These are phyloP conservation scores for Colletotrichum cereale DNA, from an alignment of 2,329 filamentous ascomycete genomes.

Conservation along the genomic window DNA sequence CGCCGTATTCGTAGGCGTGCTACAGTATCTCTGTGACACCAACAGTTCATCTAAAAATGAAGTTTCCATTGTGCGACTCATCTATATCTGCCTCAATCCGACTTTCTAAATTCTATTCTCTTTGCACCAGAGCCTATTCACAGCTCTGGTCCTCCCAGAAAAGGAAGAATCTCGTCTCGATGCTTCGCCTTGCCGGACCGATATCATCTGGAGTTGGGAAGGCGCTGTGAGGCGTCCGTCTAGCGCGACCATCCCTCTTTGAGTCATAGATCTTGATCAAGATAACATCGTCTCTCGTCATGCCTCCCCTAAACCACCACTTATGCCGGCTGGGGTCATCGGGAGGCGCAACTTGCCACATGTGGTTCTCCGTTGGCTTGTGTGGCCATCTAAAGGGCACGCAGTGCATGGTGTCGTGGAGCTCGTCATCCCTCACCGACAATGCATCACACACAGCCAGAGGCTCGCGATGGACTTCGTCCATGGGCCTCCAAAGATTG, in stretches of 20 bases:
- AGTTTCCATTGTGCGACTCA: too few species aligned
- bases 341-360: slow-evolving; percentile 52
- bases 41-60: too few species aligned
- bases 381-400: slow-evolving; percentile 45
- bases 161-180: slow-evolving; percentile 22
- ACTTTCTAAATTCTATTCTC: neutral
- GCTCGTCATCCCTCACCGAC: slow-evolving; percentile 53
- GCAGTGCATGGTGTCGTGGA: slow-evolving; percentile 42
- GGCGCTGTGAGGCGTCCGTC: slow-evolving; percentile 77
- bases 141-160: slow-evolving; percentile 30
- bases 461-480: slow-evolving; percentile 58
- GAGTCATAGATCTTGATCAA: slow-evolving; percentile 75
- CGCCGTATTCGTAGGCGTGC: too few species aligned
- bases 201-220: slow-evolving; percentile 80
- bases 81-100: too few species aligned
- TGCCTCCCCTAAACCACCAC: slow-evolving; percentile 66
- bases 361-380: slow-evolving; percentile 47
- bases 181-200: slow-evolving; percentile 44
- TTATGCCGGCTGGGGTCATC: slow-evolving; percentile 48
- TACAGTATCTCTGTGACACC: too few species aligned
- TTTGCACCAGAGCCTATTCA: neutral
- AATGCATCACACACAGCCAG: slow-evolving; percentile 54
- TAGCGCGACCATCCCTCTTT: slow-evolving; percentile 60
- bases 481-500: slow-evolving; percentile 60
- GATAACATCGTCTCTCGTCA: slow-evolving; percentile 65